Evolutionary conservation across 768 basidiomycete species (phyloP).

Genomic region (Cystofilobasidium capitatum): DNA sequence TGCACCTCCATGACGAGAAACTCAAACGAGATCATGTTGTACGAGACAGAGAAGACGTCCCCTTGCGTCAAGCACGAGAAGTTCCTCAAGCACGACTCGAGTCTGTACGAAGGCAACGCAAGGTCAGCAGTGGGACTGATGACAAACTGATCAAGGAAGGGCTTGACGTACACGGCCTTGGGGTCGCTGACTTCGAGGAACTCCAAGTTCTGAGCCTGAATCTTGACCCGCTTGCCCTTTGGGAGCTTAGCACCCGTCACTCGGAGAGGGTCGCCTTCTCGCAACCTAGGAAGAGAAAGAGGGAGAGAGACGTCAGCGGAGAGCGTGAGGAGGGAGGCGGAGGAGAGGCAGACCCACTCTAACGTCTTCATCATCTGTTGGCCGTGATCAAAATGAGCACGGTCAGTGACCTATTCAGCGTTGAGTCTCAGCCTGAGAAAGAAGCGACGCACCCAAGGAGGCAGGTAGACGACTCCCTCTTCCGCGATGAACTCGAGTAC

Average conservation of each 20-base stretch:
- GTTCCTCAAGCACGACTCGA: conserved; percentile 89
- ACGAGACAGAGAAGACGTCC: conserved; percentile 96
- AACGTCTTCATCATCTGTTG: conserved; percentile 30
- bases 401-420: no score
- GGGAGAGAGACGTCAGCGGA: background rate
- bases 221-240: conserved; percentile 91
- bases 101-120: conserved; percentile 43
- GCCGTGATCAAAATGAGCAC: background rate
- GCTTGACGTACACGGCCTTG: conserved; percentile 75
- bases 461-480: conserved; percentile 88
- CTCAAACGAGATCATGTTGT: conserved; percentile 90
- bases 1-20: conserved; percentile 86
- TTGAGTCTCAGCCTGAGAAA: background rate
- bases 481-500: conserved; percentile 98
- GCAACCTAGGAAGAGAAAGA: conserved; percentile 41
- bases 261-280: conserved; percentile 90
- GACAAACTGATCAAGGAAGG: background rate
- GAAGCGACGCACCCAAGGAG: conserved; percentile 62
- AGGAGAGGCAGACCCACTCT: conserved; percentile 8
- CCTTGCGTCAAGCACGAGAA: conserved; percentile 86
- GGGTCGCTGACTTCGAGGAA: conserved; percentile 96
- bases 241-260: conserved; percentile 77
- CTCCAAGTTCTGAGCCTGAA: conserved; percentile 89
- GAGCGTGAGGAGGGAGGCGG: no score
- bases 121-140: background rate